Evolutionary conservation across 2,329 filamentous ascomycete species (phyloP), one percentile per base, ranked within the genome.

Genomic region (Fusarium falciforme): DNA sequence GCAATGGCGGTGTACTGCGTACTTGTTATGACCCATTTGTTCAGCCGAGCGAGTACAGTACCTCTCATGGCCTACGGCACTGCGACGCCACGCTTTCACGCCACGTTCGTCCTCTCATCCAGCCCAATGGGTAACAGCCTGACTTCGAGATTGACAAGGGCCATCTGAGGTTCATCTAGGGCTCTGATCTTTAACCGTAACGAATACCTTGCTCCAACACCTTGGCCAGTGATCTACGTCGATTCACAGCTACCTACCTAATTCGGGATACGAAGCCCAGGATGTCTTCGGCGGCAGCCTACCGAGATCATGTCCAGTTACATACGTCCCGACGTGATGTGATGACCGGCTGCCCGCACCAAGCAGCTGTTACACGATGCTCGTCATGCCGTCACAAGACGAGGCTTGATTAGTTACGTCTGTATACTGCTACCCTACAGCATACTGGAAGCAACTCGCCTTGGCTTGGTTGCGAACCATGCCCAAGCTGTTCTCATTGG

Each of bases 201-300:
- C 25, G 44, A 49, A 29, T 10, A 17, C 25, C 14, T 49, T 49
- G 22, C 4, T 29, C 44, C 44, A 49, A 25, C 25, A 29, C 25
- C 44, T 49, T 49, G 44, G 16, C n/a, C 25, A 3, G 44, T 16
- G 25, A 25, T 29, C 16, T 49, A 49, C 9, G 25, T 17, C 10
- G 25, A 17, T 49, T 49, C 44, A 49, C 33, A 25, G 14, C 55
- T 44, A 31, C 35, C 55, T 44, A 31, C 35, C 70, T 68, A 76
- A 71, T 66, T 74, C 52, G 59, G 74, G 74, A 76, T 76, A 76
- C 74, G 72, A 76, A 68, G 49, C 57, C 54, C 54, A 42, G 58
- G 57, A 29, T 59, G 60, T 52, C 55, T 54, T 61, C 49, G 57
- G 60, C 70, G 64, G 72, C 71, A 76, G 64, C 65, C 64, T 68